phyloP scores from a whole-genome alignment of 2,329 filamentous ascomycete genomes.

The Gremmenia infestans region DNA sequence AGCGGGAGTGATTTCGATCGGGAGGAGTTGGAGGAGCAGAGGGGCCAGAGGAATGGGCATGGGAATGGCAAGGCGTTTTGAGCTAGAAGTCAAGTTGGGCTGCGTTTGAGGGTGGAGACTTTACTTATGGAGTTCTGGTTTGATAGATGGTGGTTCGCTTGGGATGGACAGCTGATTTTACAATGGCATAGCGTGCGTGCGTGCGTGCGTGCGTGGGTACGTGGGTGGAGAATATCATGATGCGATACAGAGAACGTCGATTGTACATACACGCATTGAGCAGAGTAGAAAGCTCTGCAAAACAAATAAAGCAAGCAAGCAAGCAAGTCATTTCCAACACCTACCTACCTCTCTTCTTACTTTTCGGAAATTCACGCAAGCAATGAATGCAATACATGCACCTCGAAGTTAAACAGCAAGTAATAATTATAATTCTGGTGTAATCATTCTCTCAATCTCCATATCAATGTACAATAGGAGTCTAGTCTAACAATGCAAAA shows the following conservation, averaged over 20 bases:
- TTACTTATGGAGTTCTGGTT: neutral
- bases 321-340: too few species aligned
- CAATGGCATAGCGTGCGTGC: too few species aligned
- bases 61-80: slow-evolving; percentile 31
- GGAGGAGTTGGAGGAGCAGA: slow-evolving; percentile 56
- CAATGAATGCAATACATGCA: neutral
- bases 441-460: neutral
- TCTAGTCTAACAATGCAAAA: neutral
- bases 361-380: too few species aligned
- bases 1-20: slow-evolving; percentile 50
- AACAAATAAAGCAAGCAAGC: too few species aligned
- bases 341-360: too few species aligned
- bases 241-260: too few species aligned
- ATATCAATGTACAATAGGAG: too few species aligned
- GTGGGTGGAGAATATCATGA: too few species aligned
- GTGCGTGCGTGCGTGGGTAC: too few species aligned
- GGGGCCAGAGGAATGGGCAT: slow-evolving; percentile 50
- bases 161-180: too few species aligned
- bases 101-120: neutral
- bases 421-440: neutral
- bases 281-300: too few species aligned
- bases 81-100: neutral
- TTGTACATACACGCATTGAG: too few species aligned
- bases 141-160: neutral
- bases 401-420: neutral